These are phyloP conservation scores for Hemerocallis citrina DNA, from an alignment of 106 monocot genomes.

Conservation along the genomic window DNA sequence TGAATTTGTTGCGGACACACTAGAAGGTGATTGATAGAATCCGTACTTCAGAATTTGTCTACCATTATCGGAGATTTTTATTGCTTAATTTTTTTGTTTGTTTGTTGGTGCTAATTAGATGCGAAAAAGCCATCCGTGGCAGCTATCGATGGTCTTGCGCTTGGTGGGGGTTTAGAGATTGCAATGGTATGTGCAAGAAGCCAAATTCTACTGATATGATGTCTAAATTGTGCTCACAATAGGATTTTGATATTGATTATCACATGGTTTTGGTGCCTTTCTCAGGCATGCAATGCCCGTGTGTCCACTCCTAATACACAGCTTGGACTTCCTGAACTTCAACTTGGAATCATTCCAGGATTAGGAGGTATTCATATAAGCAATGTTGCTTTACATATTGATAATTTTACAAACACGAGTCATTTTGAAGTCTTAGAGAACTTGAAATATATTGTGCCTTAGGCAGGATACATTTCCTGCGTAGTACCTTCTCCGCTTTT, in stretches of 20 bases:
- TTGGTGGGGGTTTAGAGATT: constrained; percentile 94
- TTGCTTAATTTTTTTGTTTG: not conserved
- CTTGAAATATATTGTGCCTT: not conserved
- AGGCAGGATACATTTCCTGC: not conserved
- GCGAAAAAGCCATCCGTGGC: constrained; percentile 92
- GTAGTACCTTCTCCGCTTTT: not conserved
- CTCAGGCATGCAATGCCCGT: constrained; percentile 86
- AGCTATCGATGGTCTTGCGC: constrained; percentile 91
- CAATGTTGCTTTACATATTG: not conserved
- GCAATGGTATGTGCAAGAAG: constrained; percentile 61
- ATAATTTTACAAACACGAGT: not conserved
- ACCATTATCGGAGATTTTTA: not conserved
- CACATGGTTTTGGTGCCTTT: not conserved
- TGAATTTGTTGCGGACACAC: constrained; percentile 65
- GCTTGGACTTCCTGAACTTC: constrained; percentile 90
- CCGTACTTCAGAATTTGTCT: not conserved
- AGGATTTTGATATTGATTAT: not conserved
- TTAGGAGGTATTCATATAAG: constrained; percentile 65
- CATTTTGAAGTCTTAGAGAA: not conserved
- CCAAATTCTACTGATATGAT: not conserved
- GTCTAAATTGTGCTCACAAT: too few species aligned
- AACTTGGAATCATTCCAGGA: constrained; percentile 89
- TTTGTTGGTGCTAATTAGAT: constrained; percentile 29
- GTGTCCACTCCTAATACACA: constrained; percentile 65
- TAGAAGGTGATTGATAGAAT: constrained; percentile 56